Conservation (phyloP, 2,329 filamentous ascomycete genomes). For the Colletotrichum sp. region DNA sequence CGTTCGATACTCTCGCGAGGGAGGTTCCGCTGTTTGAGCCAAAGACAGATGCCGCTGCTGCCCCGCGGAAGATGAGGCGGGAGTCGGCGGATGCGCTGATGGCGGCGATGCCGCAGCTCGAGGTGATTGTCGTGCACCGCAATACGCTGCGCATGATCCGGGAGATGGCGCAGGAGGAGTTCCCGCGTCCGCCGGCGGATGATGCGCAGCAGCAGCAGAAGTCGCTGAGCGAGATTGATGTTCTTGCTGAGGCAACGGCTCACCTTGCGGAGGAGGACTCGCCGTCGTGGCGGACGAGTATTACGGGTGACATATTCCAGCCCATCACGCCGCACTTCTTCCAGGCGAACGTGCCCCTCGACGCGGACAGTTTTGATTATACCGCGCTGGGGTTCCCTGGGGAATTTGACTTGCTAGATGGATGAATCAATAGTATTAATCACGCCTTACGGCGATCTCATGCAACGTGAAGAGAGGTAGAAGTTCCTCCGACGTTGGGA, state of each 20-base stretch:
- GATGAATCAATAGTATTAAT: neutral
- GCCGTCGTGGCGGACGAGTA: neutral
- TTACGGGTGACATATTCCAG: neutral
- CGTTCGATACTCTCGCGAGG: slow-evolving; percentile 35
- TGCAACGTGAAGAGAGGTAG: neutral
- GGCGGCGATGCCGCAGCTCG: neutral
- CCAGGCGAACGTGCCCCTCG: neutral
- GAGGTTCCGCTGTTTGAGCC: slow-evolving; percentile 20
- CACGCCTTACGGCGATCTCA: neutral
- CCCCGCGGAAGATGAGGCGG: neutral
- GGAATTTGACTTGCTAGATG: neutral
- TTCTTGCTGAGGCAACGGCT: neutral
- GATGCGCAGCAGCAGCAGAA: neutral
- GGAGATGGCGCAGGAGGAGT: neutral
- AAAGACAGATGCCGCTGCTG: neutral
- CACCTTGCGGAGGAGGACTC: neutral
- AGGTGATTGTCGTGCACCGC: neutral
- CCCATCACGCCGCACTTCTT: neutral
- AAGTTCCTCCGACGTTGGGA: neutral
- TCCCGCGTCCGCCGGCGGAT: neutral
- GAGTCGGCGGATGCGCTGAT: neutral
- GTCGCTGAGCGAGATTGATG: neutral
- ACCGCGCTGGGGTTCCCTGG: neutral
- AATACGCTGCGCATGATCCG: slow-evolving; percentile 1
- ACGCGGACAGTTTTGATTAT: neutral